Evolutionary conservation across 768 basidiomycete species (phyloP).

Genomic region (Lyophyllum shimeji): DNA sequence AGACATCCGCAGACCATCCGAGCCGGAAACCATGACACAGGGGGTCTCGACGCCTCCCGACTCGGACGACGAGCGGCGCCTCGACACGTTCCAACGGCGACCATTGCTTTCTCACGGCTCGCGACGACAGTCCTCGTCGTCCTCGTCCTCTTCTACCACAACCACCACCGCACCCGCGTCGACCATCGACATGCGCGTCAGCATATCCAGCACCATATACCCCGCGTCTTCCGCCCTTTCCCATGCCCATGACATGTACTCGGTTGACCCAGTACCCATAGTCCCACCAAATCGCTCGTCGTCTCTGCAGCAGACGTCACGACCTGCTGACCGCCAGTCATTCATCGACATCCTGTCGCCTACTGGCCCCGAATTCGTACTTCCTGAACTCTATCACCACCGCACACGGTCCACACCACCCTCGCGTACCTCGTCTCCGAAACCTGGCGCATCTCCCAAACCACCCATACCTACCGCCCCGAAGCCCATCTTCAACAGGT

Average conservation of each 20-base stretch:
- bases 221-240: slow-evolving; percentile 30
- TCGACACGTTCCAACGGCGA: slow-evolving; percentile 16
- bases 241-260: slow-evolving; percentile 26
- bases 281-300: slow-evolving; percentile 18
- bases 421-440: slow-evolving; percentile 13
- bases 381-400: slow-evolving; percentile 18
- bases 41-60: slow-evolving; percentile 1
- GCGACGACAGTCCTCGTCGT: slow-evolving; percentile 21
- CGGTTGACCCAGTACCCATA: slow-evolving; percentile 24
- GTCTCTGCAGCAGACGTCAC: slow-evolving; percentile 7
- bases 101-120: slow-evolving; percentile 34
- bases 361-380: slow-evolving; percentile 16
- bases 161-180: slow-evolving; percentile 30
- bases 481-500: slow-evolving; percentile 45
- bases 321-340: slow-evolving; percentile 20
- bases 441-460: slow-evolving; percentile 31
- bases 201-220: slow-evolving; percentile 42
- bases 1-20: slow-evolving; percentile 22
- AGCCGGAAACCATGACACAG: not conserved
- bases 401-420: slow-evolving; percentile 21
- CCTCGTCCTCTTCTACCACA: slow-evolving; percentile 26
- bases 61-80: slow-evolving; percentile 18
- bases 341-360: slow-evolving; percentile 37
- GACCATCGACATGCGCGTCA: slow-evolving; percentile 37
- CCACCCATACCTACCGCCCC: slow-evolving; percentile 46